Conservation (phyloP, 805 yeast genomes). For the Saccharomycopsis sp. region DNA sequence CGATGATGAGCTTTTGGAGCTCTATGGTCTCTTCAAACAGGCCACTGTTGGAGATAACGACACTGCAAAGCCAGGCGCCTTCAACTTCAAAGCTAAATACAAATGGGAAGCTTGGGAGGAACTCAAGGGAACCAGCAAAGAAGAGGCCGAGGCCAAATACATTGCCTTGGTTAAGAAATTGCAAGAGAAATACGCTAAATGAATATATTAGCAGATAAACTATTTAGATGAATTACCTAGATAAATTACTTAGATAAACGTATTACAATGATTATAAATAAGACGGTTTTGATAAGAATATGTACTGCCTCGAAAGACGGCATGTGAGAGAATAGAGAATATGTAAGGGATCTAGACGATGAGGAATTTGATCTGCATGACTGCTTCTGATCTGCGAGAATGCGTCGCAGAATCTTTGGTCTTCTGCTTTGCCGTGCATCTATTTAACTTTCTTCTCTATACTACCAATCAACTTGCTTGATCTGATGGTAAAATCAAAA, state of each 20-base stretch:
- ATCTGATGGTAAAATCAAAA: conserved; percentile 32
- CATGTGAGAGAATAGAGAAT: too few relatives aligned
- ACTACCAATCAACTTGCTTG: background rate
- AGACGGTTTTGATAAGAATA: too few relatives aligned
- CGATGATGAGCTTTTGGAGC: conserved; percentile 78
- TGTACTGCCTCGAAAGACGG: too few relatives aligned
- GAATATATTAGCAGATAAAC: background rate
- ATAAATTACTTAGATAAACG: too few relatives aligned
- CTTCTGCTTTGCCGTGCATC: too few relatives aligned
- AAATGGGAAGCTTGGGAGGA: conserved; percentile 98
- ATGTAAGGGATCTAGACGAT: too few relatives aligned
- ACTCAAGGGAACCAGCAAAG: conserved; percentile 77
- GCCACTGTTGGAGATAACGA: conserved; percentile 94
- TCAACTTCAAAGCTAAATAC: conserved; percentile 91
- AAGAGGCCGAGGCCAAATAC: conserved; percentile 82
- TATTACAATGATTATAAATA: too few relatives aligned
- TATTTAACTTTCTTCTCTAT: background rate
- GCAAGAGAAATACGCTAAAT: conserved; percentile 42
- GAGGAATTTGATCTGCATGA: too few relatives aligned
- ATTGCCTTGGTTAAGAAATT: conserved; percentile 62
- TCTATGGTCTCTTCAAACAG: conserved; percentile 93
- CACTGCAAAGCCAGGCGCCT: conserved; percentile 82
- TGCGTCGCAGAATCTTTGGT: too few relatives aligned
- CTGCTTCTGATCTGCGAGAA: too few relatives aligned
- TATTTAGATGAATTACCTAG: background rate